Evolutionary conservation across 2,329 filamentous ascomycete species (phyloP).

Genomic region (Uncinocarpus reesii): DNA sequence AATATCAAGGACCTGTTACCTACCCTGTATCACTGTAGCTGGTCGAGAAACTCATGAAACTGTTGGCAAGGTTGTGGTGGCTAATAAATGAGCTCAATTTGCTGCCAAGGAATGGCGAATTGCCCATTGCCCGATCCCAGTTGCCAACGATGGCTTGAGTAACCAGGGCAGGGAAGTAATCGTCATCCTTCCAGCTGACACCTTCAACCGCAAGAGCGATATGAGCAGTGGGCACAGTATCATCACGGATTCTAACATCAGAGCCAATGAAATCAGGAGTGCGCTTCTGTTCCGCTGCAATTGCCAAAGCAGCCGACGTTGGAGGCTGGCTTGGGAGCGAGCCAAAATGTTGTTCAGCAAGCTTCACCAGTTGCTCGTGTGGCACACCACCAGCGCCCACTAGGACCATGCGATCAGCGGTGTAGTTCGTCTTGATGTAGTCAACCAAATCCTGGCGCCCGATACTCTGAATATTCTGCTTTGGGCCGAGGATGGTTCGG

Average conservation of each 20-base stretch:
- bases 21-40: constrained; percentile 99
- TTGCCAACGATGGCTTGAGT: constrained; percentile 98
- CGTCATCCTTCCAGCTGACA: constrained; percentile 98
- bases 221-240: constrained; percentile 91
- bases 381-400: constrained; percentile 90
- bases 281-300: constrained; percentile 66
- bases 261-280: constrained; percentile 94
- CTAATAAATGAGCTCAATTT: constrained; percentile 93
- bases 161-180: constrained; percentile 97
- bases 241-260: constrained; percentile 88
- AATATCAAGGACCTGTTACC: constrained; percentile 27
- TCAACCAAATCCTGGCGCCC: constrained; percentile 77
- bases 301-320: constrained; percentile 59
- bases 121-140: constrained; percentile 98
- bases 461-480: constrained; percentile 97
- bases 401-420: constrained; percentile 97
- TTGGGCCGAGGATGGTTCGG: constrained; percentile 93
- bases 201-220: constrained; percentile 98
- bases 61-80: constrained; percentile 92
- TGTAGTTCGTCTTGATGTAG: constrained; percentile 99
- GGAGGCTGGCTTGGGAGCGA: constrained; percentile 64
- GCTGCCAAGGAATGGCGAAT: constrained; percentile 93
- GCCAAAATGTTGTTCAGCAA: constrained; percentile 93
- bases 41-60: constrained; percentile 99
- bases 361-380: constrained; percentile 84